Base-by-base conservation (phyloP, 225 moss, liverwort and hornwort genomes). In the Neckera pumila region DNA sequence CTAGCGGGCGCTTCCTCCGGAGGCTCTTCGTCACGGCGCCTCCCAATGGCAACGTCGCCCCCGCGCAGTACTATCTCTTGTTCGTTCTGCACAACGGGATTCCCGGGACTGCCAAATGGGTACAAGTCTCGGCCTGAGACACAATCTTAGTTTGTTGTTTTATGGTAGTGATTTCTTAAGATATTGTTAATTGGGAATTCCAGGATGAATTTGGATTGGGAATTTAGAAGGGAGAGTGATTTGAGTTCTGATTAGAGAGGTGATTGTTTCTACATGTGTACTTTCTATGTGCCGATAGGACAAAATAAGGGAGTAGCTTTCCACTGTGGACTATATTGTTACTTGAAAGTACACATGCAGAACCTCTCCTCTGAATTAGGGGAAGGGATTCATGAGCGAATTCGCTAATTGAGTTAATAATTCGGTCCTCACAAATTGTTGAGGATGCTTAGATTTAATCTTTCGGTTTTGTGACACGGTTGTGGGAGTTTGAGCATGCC, bases 31-130 rank as follows among this genome's bases (percentile, higher is more conserved):
- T 94, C 47, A 67, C 90, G 31, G 89, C 94, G 45, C 97, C 96
- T 49, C 89, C 91, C 3, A 82, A 65, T 42, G 75, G 87, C 57
- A 82, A 81, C 38, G 63, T 93, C 43, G 96, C 94, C 42, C 97
- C 97, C n/a, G 83, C 96, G 21, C 92, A 94, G 71, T 98, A 94
- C 47, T 96, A 98, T 74, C 94, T 98, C 93, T 79, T 98, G 45
- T 96, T 96, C 79, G 83, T 95, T 18, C 78, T 96, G 79, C 83
- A 92, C 54, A 86, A 93, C 67, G 92, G 93, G 43, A 91, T 94
- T 45, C 95, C 96, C 12, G 89, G 95, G 57, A 83, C 74, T 22
- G 96, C 86, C 28, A 71, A 84, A 15, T 98, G 97, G 97, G 87
- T 98, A 40, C 93, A 82, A 85, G 30, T 93, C 15, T 38, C 40